phyloP scores from a whole-genome alignment of 768 basidiomycete genomes.

The Neoboletus subvelutipes region DNA sequence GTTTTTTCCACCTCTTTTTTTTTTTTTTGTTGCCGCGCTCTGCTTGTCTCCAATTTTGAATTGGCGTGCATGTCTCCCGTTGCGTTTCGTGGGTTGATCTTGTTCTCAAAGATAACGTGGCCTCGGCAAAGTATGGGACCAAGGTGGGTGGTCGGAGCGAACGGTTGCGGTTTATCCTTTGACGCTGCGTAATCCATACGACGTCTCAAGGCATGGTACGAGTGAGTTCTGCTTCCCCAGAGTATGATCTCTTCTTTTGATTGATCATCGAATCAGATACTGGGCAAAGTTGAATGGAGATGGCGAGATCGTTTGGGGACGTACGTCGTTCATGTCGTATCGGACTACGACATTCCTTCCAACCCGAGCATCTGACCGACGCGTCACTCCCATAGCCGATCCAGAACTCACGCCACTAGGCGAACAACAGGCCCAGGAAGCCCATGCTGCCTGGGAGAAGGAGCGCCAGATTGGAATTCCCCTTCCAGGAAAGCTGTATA shows the following conservation, averaged over 20 bases:
- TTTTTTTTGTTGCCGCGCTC: neutral
- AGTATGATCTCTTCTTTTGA: neutral
- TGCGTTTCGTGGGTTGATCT: neutral
- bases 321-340: conserved; percentile 40
- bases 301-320: conserved; percentile 69
- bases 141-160: conserved; percentile 26
- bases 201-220: conserved; percentile 49
- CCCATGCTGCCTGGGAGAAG: conserved; percentile 14
- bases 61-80: neutral
- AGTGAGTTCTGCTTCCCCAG: conserved; percentile 38
- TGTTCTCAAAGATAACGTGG: conserved; percentile 59
- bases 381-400: conserved; percentile 15
- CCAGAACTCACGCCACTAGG: conserved; percentile 62
- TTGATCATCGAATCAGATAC: conserved; percentile 37
- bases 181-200: neutral
- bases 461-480: conserved; percentile 18
- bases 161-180: neutral
- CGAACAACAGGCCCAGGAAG: conserved; percentile 48
- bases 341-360: neutral
- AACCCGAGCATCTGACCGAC: neutral
- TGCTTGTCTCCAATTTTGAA: neutral
- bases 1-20: neutral
- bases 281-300: conserved; percentile 68
- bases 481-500: conserved; percentile 21
- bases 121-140: conserved; percentile 62